A percentile compares a stretch with the other conserved stretches of the same genome.
phyloP scores from a whole-genome alignment of 192 early-diverging fungal species.

The Jimgerdemannia lactiflua region DNA sequence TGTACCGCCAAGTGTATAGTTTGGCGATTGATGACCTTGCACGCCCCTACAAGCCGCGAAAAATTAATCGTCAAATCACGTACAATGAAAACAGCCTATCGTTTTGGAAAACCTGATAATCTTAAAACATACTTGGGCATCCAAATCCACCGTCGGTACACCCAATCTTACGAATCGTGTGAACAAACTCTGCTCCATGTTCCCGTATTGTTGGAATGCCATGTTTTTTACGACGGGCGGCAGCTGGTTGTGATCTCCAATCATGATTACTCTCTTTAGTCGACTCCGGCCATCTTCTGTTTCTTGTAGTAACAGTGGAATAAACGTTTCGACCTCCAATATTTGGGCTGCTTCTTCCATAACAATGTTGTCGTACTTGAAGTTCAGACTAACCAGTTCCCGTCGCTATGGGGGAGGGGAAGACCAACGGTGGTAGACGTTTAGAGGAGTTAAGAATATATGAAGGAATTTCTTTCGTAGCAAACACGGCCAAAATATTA shows the following conservation, averaged over 20 bases:
- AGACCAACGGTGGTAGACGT: no score
- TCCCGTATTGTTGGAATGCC: slow-evolving; percentile 80
- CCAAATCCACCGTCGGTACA: slow-evolving; percentile 88
- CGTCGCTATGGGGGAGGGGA: slow-evolving; percentile 34
- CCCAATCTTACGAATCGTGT: slow-evolving; percentile 87
- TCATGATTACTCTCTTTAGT: slow-evolving; percentile 88
- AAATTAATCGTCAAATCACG: neutral
- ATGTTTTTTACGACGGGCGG: slow-evolving; percentile 93
- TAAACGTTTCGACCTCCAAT: slow-evolving; percentile 92
- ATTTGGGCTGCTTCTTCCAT: slow-evolving; percentile 99
- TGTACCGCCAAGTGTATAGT: slow-evolving; percentile 88
- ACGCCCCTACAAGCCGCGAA: slow-evolving; percentile 59
- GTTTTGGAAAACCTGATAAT: neutral
- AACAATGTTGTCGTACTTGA: slow-evolving; percentile 93
- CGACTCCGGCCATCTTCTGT: slow-evolving; percentile 60
- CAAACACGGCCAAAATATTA: neutral
- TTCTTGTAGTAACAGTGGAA: slow-evolving; percentile 86
- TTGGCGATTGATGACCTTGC: slow-evolving; percentile 74
- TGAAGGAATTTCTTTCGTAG: neutral
- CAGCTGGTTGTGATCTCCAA: slow-evolving; percentile 97
- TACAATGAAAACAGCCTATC: no score
- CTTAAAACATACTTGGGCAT: slow-evolving; percentile 56
- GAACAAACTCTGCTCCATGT: slow-evolving; percentile 97
- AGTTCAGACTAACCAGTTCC: slow-evolving; percentile 84
- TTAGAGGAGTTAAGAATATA: no score